phyloP scores from a whole-genome alignment of 805 yeast species.

The Yarrowia deformans region DNA sequence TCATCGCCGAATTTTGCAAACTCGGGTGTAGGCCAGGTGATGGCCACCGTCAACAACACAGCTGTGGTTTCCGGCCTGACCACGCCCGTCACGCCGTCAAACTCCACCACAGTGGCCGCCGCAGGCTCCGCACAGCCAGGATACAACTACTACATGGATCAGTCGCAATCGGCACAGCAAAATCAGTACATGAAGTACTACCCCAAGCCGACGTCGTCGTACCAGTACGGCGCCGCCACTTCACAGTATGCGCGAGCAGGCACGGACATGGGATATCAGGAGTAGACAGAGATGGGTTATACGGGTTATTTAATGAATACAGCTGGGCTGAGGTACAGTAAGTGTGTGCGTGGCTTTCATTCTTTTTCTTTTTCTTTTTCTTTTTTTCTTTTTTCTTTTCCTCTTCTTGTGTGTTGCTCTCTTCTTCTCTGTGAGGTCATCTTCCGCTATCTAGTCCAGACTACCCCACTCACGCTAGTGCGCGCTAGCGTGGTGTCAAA shows the following conservation, averaged over 20 bases:
- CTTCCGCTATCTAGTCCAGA: slow-evolving; percentile 13
- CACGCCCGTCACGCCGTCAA: slow-evolving; percentile 30
- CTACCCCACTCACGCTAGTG: slow-evolving; percentile 22
- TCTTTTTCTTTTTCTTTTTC: too few relatives aligned
- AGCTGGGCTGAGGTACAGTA: slow-evolving; percentile 15
- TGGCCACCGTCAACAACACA: slow-evolving; percentile 33
- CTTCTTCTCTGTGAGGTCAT: neutral
- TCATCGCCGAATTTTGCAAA: slow-evolving; percentile 25
- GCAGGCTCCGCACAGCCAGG: slow-evolving; percentile 8
- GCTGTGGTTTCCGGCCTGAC: slow-evolving; percentile 28
- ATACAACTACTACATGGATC: slow-evolving; percentile 38
- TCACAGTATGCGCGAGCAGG: slow-evolving; percentile 27
- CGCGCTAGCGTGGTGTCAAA: slow-evolving; percentile 12
- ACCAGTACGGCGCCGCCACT: slow-evolving; percentile 17
- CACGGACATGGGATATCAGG: slow-evolving; percentile 30
- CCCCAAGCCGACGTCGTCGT: slow-evolving; percentile 35
- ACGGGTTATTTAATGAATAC: slow-evolving; percentile 26
- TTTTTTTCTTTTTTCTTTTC: too few relatives aligned
- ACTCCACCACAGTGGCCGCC: slow-evolving; percentile 11
- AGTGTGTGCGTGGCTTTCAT: neutral
- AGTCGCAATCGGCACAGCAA: slow-evolving; percentile 31
- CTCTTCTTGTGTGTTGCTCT: too few relatives aligned
- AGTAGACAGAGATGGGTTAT: neutral
- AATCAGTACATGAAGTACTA: slow-evolving; percentile 39
- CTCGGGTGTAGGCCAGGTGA: slow-evolving; percentile 30